Evolutionary conservation across 768 basidiomycete species (phyloP), one percentile per base, ranked within the genome.

Genomic region (Rossbeevera mucosa): DNA sequence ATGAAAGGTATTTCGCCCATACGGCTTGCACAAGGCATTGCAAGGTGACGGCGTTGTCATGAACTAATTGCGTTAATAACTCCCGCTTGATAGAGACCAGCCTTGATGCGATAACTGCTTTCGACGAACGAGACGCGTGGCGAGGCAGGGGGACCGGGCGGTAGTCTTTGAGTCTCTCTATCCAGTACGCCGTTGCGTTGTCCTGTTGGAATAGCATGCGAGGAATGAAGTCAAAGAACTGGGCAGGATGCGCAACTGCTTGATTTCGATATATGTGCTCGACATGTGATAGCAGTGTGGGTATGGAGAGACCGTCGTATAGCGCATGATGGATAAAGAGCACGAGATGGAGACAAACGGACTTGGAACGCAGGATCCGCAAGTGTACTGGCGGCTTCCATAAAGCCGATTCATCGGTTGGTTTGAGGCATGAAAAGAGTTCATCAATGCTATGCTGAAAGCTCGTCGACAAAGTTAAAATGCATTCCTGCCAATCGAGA

Each of bases 241-340:
- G 74, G 3, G 44, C 48, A 0, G 58, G 25, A n/a, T 28, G 26
- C 2, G 52, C 26, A 31, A 40, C 56, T 25, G 33, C 54, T 36
- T 28, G 48, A 20, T 60, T 61, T 25, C 44, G 48, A 52, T 78
- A 78, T 8, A 68, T 45, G 14, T 50, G 44, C 40, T 70, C 59
- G 2, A 78, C 63, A 24, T 60, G 48, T 11, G 65, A 52, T 12
- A 77, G 53, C 7, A 79, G 64, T 24, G 59, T 64, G n/a, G 61
- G 61, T 16, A 78, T 56, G 11, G 77, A 75, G 24, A 72, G 43
- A 11, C 77, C 77, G 52, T 79, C 77, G 50, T 79, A 79, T 18
- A 78, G 52, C 3, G 76, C 75, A 56, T 79, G 77, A 56, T 79
- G 77, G 65, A 78, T 69, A 36, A 71, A 67, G 3, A 79, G 54